Percentiles rank a stretch among this genome's conserved stretches.
phyloP scores from a whole-genome alignment of 306 rosid species.

The Casuarina equisetifolia region DNA sequence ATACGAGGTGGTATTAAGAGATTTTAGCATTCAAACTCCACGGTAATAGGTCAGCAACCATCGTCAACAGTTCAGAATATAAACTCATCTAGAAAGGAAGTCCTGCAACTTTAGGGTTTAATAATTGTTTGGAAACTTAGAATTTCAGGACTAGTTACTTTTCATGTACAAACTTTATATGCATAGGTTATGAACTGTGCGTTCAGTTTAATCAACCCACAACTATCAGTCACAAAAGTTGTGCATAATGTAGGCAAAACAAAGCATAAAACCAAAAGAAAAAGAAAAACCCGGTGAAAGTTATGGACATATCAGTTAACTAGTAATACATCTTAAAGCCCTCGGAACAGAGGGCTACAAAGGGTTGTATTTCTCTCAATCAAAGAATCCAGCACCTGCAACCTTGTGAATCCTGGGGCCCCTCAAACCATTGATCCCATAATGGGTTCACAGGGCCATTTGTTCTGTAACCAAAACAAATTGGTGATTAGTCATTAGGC shows the following conservation, averaged over 20 bases:
- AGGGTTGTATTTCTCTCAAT: slow-evolving; percentile 33
- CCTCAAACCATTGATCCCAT: slow-evolving; percentile 91
- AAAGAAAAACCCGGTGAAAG: slow-evolving; percentile 2
- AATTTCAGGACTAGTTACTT: neutral
- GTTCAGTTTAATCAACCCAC: neutral
- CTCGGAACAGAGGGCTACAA: slow-evolving; percentile 21
- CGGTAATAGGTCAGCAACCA: too few relatives aligned
- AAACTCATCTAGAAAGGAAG: too few relatives aligned
- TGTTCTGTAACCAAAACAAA: slow-evolving; percentile 43
- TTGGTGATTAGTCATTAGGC: slow-evolving; percentile 25
- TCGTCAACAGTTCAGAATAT: too few relatives aligned
- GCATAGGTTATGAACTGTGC: neutral
- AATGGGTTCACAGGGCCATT: slow-evolving; percentile 55
- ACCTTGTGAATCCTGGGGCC: slow-evolving; percentile 59
- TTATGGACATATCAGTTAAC: neutral
- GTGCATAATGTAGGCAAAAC: neutral
- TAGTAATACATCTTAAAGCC: slow-evolving; percentile 7
- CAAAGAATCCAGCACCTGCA: slow-evolving; percentile 73
- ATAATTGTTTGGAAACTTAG: neutral
- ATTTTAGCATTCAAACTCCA: too few relatives aligned
- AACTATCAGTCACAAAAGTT: neutral
- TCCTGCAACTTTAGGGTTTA: too few relatives aligned
- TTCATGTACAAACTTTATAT: neutral
- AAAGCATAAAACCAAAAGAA: neutral
- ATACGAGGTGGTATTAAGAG: too few relatives aligned